phyloP scores from a whole-genome alignment of 2,329 filamentous ascomycete genomes.

The Fusarium veterinarium region DNA sequence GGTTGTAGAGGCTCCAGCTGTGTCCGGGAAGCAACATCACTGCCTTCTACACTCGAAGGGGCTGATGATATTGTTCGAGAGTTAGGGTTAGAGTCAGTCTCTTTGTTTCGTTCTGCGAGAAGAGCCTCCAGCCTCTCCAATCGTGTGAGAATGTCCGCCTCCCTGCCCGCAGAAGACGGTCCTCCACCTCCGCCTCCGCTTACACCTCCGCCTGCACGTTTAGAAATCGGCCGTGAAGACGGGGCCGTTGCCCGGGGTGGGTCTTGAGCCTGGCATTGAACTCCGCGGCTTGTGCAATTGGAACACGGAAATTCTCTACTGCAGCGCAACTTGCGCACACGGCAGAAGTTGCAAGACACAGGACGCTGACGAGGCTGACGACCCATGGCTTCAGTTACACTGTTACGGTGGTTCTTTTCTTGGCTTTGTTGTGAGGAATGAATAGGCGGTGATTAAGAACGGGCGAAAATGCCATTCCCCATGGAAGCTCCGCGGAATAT shows the following conservation, averaged over 20 bases:
- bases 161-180: conserved; percentile 1
- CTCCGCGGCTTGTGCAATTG: conserved; percentile 52
- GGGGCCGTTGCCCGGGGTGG: conserved; percentile 34
- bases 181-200: background rate
- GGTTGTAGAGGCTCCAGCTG: conserved; percentile 15
- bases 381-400: conserved; percentile 40
- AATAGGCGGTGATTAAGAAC: conserved; percentile 20
- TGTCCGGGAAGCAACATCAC: background rate
- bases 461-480: conserved; percentile 14
- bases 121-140: conserved; percentile 45
- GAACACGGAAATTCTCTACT: conserved; percentile 52
- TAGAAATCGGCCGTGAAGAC: conserved; percentile 24
- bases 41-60: conserved; percentile 9
- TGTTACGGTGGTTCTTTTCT: background rate
- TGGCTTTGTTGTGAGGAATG: conserved; percentile 8
- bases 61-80: background rate
- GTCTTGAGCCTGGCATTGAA: conserved; percentile 46
- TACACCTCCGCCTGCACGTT: background rate
- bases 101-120: conserved; percentile 34
- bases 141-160: conserved; percentile 38
- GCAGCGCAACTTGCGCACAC: conserved; percentile 52
- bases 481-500: conserved; percentile 42
- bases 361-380: conserved; percentile 51
- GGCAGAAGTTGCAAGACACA: conserved; percentile 51
- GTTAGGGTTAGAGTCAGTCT: conserved; percentile 12